Percentiles rank a stretch among this genome's conserved stretches.
phyloP scores from a whole-genome alignment of 495 filamentous ascomycete genomes.

The Aspergillus carlsbadensis region DNA sequence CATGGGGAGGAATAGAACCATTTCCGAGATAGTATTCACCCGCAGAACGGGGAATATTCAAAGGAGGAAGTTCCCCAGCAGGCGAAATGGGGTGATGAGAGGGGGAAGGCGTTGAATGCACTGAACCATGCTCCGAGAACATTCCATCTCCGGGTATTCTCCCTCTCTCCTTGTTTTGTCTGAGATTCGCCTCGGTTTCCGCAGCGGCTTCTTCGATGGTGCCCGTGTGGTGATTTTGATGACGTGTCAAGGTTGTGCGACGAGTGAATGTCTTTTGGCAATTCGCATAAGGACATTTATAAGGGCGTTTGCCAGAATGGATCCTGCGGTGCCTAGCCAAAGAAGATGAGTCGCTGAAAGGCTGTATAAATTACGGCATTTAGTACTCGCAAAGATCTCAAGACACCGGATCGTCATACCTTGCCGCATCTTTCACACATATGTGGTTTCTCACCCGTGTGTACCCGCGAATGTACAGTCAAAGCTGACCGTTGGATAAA shows the following conservation, averaged over 20 bases:
- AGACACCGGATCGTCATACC: conserved; percentile 49
- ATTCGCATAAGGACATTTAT: conserved; percentile 96
- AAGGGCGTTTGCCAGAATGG: conserved; percentile 92
- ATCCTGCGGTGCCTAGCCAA: conserved; percentile 91
- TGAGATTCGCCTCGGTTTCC: conserved; percentile 80
- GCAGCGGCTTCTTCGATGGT: conserved; percentile 92
- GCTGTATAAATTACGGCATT: conserved; percentile 48
- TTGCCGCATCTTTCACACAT: conserved; percentile 97
- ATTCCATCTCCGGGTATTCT: conserved; percentile 74
- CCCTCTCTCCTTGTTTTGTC: conserved; percentile 53
- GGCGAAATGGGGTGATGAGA: conserved; percentile 78
- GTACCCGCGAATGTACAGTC: conserved; percentile 92
- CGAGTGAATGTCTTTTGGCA: conserved; percentile 99
- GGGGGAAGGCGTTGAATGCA: conserved; percentile 82
- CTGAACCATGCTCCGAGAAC: conserved; percentile 78
- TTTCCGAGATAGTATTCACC: conserved; percentile 66
- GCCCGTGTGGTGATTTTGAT: conserved; percentile 94
- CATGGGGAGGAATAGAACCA: conserved; percentile 76
- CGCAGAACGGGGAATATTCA: conserved; percentile 67
- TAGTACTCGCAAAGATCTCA: neutral
- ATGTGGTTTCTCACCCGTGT: conserved; percentile 97
- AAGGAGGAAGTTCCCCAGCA: conserved; percentile 67
- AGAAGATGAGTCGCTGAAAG: conserved; percentile 98
- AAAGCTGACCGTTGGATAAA: conserved; percentile 98
- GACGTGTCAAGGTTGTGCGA: conserved; percentile 89